Base-by-base conservation (phyloP, 768 basidiomycete species). In the Antrodiella citrinella region DNA sequence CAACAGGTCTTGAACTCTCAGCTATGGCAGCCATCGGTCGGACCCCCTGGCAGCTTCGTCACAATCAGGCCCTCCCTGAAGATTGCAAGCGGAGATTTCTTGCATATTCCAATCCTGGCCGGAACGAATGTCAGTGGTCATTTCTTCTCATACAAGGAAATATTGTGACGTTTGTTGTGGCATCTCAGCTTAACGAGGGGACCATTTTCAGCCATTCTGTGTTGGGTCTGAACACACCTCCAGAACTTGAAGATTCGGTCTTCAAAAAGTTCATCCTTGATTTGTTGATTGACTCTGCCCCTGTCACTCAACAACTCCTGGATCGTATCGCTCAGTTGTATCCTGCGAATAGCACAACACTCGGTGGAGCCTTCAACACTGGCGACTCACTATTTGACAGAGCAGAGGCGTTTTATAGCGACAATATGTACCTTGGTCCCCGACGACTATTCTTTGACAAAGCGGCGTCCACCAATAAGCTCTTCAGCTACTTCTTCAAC, bases 1-100 rank as follows among this genome's bases (percentile, higher is more conserved):
- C 45, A 19, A 0, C 46, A 64, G 0, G 74, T 73, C 1, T 60
- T 82, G 22, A 80, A 82, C 47, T 15, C 51, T 0, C 80, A 82
- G 54, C 62, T 81, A 3, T 81, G 80, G 80, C 68, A 81, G 54
- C 79, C 80, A 0, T 52, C 77, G 0, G 69, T 80, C 3, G 79
- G 80, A 0, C 74, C 75, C 1, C 47, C 63, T 0, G 77, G 76
- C 1, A 81, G 76, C 57, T 66, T 81, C 46, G 59, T 74, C 18
- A 59, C 75, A 0, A 70, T 67, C 46, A 60, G 72, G 38, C 73
- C 77, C 3, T 81, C 79, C 1, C 48, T 58, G 4, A 67, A 66
- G 35, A 73, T 81, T 23, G 60, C 65, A 0, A 62, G 69, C 4
- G 76, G 77, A 4, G 65, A 78, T 22, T 81, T 79, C 57, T 57